Evolutionary conservation across 352 stramenopile genomes (phyloP).

Genomic region (Phytophthora sp.): DNA sequence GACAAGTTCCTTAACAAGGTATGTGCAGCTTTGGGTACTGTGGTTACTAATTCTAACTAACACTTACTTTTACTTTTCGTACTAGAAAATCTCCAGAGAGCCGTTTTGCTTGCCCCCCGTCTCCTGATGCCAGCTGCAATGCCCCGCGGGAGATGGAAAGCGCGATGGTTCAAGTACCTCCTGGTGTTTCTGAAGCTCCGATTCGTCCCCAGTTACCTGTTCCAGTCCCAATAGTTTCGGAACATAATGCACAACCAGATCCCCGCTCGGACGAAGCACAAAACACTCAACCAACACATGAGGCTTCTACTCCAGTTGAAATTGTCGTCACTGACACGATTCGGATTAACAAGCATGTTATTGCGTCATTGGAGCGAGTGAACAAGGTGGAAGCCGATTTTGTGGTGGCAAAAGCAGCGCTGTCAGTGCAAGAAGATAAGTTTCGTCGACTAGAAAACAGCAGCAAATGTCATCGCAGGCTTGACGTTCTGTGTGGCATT

Average conservation of each 20-base stretch:
- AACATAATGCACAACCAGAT: background rate
- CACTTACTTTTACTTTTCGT: constrained; percentile 9
- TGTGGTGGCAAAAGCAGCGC: constrained; percentile 17
- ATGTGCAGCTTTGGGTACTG: constrained; percentile 7
- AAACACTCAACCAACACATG: background rate
- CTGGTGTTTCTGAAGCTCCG: background rate
- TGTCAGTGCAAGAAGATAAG: constrained; percentile 38
- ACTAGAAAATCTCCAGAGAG: constrained; percentile 23
- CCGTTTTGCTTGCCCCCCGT: constrained; percentile 16
- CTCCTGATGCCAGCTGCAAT: constrained; percentile 1
- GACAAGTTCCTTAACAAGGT: constrained; percentile 27
- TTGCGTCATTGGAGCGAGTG: constrained; percentile 38
- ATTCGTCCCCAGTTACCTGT: background rate
- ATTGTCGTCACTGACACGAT: constrained; percentile 30
- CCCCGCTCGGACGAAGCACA: constrained; percentile 1
- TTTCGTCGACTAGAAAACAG: constrained; percentile 30
- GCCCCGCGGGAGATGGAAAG: background rate
- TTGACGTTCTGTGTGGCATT: constrained; percentile 37
- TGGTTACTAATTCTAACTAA: background rate
- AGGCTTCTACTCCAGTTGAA: background rate
- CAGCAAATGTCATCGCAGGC: constrained; percentile 22
- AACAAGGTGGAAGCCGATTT: constrained; percentile 35
- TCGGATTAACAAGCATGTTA: constrained; percentile 42
- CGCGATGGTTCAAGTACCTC: background rate
- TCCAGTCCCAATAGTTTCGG: background rate